Evolutionary conservation across 192 early-diverging fungal genomes (phyloP).

Genomic region (Physocladia obscura): DNA sequence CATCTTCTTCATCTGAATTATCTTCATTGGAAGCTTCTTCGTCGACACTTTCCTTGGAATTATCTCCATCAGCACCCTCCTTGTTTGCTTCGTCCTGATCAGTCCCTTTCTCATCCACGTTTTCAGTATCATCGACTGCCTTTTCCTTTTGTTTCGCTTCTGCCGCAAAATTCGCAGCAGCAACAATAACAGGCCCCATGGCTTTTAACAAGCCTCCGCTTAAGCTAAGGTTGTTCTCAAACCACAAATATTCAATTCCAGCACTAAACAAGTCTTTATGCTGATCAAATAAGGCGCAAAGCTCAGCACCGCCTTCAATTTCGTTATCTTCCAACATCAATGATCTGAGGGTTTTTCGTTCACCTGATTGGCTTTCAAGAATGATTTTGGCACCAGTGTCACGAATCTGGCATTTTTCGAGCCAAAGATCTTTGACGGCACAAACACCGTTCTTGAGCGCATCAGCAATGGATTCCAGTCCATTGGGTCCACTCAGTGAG

Average conservation of each 20-base stretch:
- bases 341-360: neutral
- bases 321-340: neutral
- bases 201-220: neutral
- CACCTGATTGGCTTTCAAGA: neutral
- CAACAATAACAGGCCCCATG: neutral
- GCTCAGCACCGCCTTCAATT: neutral
- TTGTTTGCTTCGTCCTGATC: neutral
- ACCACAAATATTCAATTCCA: neutral
- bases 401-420: neutral
- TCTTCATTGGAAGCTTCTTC: neutral
- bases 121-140: neutral
- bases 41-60: neutral
- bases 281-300: neutral
- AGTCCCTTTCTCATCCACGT: neutral
- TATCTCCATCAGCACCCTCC: neutral
- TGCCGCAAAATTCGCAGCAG: neutral
- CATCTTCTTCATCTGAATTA: neutral
- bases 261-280: neutral
- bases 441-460: neutral
- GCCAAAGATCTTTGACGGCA: neutral
- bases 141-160: neutral
- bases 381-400: neutral
- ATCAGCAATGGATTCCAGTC: neutral
- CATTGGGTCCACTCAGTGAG: neutral
- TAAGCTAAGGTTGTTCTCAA: too few relatives aligned